Conservation (phyloP, 257 asterid genomes). For the Solanum phureja region DNA sequence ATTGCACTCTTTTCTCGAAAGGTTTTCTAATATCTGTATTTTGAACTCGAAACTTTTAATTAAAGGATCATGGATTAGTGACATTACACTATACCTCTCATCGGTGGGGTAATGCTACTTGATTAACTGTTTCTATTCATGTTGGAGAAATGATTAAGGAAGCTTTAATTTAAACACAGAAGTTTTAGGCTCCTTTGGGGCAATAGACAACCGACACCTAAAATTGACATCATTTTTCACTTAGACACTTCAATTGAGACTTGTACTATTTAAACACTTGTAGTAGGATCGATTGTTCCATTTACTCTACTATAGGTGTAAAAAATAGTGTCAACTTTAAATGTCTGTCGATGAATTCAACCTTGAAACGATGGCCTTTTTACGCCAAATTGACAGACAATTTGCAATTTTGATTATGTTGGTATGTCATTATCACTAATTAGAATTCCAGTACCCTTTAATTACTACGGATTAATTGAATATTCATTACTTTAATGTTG, state of each 20-base stretch:
- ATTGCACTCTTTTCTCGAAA: not conserved
- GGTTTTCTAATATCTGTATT: not conserved
- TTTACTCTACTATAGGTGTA: not conserved
- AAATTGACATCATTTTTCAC: not conserved
- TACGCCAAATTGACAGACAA: not conserved
- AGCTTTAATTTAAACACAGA: constrained; percentile 1
- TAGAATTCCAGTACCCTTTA: not conserved
- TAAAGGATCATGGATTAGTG: not conserved
- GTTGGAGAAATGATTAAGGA: not conserved
- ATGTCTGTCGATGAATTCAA: not conserved
- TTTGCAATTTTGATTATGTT: not conserved
- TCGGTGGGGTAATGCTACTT: not conserved
- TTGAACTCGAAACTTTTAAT: not conserved
- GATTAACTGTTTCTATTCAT: not conserved
- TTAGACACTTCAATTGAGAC: not conserved
- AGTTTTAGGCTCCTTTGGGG: not conserved
- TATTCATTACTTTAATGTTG: not conserved
- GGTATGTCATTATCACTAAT: not conserved
- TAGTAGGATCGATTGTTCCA: not conserved
- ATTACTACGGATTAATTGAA: not conserved
- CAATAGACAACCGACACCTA: fast-evolving
- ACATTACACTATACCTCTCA: not conserved
- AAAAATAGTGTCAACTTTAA: not conserved
- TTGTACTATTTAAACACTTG: not conserved
- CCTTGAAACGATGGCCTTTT: not conserved